Conservation (phyloP, 768 basidiomycete genomes). For the Suillus clintonianus region DNA sequence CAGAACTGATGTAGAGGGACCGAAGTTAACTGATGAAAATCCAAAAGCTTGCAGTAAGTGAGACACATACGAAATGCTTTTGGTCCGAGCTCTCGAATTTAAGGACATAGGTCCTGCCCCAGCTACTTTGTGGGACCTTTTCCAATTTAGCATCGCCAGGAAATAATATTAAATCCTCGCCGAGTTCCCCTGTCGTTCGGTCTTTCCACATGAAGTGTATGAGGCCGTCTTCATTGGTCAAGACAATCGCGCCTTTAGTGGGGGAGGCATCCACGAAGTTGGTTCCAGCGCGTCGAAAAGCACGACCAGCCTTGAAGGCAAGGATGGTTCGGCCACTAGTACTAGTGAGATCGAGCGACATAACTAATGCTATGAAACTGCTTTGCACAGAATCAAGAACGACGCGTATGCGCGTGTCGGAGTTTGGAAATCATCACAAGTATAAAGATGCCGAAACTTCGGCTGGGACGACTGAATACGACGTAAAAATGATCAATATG, state of each 20-base stretch:
- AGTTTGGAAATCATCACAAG: neutral
- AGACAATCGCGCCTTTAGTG: conserved; percentile 71
- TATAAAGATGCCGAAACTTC: too few species aligned
- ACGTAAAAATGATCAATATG: too few species aligned
- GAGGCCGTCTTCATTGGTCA: conserved; percentile 71
- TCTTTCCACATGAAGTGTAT: conserved; percentile 84
- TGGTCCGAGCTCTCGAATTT: conserved; percentile 91
- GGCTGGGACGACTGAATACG: too few species aligned
- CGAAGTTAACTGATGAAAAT: conserved; percentile 10
- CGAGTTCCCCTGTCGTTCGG: conserved; percentile 55
- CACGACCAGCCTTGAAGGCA: conserved; percentile 70
- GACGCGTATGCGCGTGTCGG: neutral
- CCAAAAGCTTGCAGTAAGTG: neutral
- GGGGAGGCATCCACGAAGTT: conserved; percentile 68
- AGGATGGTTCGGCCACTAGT: conserved; percentile 28
- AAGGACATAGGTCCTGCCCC: conserved; percentile 80
- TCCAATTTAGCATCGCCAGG: conserved; percentile 82
- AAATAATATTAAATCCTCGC: conserved; percentile 87
- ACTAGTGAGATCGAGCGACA: conserved; percentile 22
- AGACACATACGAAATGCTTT: conserved; percentile 77
- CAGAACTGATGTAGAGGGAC: conserved; percentile 57
- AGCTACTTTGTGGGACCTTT: conserved; percentile 65
- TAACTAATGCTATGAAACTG: neutral
- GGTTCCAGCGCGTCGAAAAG: conserved; percentile 63
- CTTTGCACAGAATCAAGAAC: neutral